phyloP scores from a whole-genome alignment of 371 early-diverging fungal species.

The Basidiobolus heterosporus region DNA sequence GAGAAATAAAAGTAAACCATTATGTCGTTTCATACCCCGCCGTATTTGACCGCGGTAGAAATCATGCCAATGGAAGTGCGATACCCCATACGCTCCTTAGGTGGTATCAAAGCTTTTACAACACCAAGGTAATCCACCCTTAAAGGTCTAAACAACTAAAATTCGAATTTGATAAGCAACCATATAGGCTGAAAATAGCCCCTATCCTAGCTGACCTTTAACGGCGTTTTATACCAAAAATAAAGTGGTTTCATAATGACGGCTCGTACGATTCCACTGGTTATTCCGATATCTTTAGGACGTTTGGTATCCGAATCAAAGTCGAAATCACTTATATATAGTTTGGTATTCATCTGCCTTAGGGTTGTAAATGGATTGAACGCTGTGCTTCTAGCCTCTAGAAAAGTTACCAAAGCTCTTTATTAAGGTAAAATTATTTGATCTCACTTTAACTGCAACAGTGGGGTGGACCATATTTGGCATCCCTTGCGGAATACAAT shows the following conservation, averaged over 20 bases:
- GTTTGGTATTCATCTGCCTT: too few relatives aligned
- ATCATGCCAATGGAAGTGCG: slow-evolving; percentile 57
- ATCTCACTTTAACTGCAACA: too few relatives aligned
- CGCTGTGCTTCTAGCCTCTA: too few relatives aligned
- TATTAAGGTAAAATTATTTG: too few relatives aligned
- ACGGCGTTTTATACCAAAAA: slow-evolving; percentile 57
- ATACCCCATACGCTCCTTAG: slow-evolving; percentile 16
- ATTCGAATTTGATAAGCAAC: not conserved
- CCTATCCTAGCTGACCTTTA: slow-evolving; percentile 29
- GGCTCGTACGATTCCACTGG: slow-evolving; percentile 37
- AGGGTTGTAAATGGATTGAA: too few relatives aligned
- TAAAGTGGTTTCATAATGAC: slow-evolving; percentile 46
- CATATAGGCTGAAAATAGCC: not conserved
- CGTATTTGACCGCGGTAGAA: slow-evolving; percentile 40
- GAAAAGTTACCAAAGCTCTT: too few relatives aligned
- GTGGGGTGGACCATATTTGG: too few relatives aligned
- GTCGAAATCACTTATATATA: too few relatives aligned
- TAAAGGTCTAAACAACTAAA: slow-evolving; percentile 54
- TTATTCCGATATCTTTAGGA: slow-evolving; percentile 15
- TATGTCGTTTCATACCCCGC: slow-evolving; percentile 20
- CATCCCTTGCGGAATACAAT: too few relatives aligned
- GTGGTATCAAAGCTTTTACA: slow-evolving; percentile 50
- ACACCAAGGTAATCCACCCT: slow-evolving; percentile 63
- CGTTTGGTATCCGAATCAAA: too few relatives aligned
- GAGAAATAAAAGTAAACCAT: not conserved